These are phyloP conservation scores for Tulasnella sp. DNA, from an alignment of 768 basidiomycete species.

Conservation along the genomic window DNA sequence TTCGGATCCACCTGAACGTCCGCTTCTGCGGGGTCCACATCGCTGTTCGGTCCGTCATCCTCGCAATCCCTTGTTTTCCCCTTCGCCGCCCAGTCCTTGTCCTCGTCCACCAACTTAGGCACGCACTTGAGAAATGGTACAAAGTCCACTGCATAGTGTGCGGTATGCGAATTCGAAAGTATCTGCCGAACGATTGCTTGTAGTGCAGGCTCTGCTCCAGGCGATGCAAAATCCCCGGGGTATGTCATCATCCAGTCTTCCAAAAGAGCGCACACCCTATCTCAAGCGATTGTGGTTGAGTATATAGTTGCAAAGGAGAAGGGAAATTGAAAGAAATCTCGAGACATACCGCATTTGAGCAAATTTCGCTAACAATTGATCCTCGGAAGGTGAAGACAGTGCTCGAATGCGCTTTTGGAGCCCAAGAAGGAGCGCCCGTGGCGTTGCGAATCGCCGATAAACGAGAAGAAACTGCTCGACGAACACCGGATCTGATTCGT, in stretches of 20 bases:
- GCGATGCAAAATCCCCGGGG: conserved; percentile 69
- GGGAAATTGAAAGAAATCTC: conserved; percentile 13
- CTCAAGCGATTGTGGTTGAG: conserved; percentile 8
- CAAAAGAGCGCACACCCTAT: conserved; percentile 68
- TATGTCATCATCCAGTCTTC: conserved; percentile 70
- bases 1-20: neutral
- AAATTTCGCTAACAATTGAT: conserved; percentile 79
- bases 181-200: conserved; percentile 69
- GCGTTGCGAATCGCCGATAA: conserved; percentile 72
- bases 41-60: neutral
- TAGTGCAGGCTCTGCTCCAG: conserved; percentile 60
- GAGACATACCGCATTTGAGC: conserved; percentile 67
- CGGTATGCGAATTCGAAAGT: conserved; percentile 64
- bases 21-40: conserved; percentile 1
- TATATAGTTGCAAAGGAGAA: neutral
- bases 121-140: conserved; percentile 68
- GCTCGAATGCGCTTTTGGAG: conserved; percentile 83
- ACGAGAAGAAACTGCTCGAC: conserved; percentile 74
- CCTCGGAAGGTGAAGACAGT: conserved; percentile 57
- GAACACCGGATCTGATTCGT: conserved; percentile 53
- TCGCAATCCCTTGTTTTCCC: conserved; percentile 31
- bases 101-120: conserved; percentile 52
- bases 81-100: conserved; percentile 66
- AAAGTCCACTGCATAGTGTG: conserved; percentile 78
- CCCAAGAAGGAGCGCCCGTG: conserved; percentile 66